Conservation (phyloP, 441 rosid genomes). For the Erysimum pusillum region DNA sequence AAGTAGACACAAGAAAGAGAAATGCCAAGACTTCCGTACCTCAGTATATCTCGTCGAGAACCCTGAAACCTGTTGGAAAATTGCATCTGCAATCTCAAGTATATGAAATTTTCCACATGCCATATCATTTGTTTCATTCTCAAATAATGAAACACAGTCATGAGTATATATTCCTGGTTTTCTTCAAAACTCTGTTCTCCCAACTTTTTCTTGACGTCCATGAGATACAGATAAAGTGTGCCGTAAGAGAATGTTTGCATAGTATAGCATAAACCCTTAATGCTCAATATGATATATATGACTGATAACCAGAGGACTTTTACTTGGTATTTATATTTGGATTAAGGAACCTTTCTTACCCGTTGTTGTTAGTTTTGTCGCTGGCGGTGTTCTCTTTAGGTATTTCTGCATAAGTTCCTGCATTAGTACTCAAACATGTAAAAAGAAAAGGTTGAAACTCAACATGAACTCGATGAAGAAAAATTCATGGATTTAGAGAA, state of each 20-base stretch:
- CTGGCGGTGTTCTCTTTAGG: conserved; percentile 53
- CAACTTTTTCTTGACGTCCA: neutral
- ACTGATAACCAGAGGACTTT: conserved; percentile 6
- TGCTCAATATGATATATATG: conserved; percentile 1
- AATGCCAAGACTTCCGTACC: conserved; percentile 91
- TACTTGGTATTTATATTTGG: neutral
- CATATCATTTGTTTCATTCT: conserved; percentile 30
- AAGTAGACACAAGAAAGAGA: conserved; percentile 78
- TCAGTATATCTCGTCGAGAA: conserved; percentile 83
- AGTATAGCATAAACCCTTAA: conserved; percentile 2
- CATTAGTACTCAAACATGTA: conserved; percentile 39
- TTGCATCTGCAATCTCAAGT: conserved; percentile 78
- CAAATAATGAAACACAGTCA: conserved; percentile 9
- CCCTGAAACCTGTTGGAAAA: conserved; percentile 95
- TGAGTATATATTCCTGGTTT: conserved; percentile 15
- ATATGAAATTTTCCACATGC: conserved; percentile 35
- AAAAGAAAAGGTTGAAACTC: conserved; percentile 33
- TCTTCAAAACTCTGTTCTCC: neutral
- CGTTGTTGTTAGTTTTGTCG: conserved; percentile 47
- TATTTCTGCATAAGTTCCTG: conserved; percentile 60
- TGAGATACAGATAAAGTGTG: conserved; percentile 1
- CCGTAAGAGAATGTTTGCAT: conserved; percentile 11
- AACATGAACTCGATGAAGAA: conserved; percentile 2
- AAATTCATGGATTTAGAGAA: neutral
- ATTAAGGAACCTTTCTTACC: conserved; percentile 64